Conservation (phyloP, 495 filamentous ascomycete genomes). For the Xylaria acuta region DNA sequence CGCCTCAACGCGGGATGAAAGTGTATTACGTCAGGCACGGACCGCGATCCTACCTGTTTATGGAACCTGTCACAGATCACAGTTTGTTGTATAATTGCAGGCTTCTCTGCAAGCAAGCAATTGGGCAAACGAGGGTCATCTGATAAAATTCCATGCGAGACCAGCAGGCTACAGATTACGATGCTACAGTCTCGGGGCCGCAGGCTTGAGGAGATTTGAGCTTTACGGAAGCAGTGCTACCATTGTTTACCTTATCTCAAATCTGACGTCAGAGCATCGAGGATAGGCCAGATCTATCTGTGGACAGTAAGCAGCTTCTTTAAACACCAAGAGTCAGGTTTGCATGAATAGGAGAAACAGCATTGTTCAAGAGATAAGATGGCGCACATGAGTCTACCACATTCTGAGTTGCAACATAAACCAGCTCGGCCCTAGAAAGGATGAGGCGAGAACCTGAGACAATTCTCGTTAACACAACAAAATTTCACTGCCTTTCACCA, state of each 20-base stretch:
- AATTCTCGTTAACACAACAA: background rate
- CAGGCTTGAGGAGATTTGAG: background rate
- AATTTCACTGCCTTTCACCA: background rate
- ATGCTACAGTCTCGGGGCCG: background rate
- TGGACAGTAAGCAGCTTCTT: background rate
- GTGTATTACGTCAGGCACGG: conserved; percentile 7
- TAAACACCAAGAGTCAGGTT: background rate
- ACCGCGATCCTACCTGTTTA: background rate
- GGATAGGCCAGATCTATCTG: background rate
- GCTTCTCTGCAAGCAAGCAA: background rate
- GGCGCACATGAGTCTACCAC: background rate
- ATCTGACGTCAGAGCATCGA: background rate
- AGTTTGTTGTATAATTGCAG: background rate
- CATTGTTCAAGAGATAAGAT: background rate
- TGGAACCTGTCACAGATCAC: background rate
- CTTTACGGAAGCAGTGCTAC: background rate
- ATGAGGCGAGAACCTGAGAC: background rate
- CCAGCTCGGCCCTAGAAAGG: too few species aligned
- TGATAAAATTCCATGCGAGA: background rate
- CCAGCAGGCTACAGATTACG: background rate
- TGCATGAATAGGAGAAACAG: background rate
- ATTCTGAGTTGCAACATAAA: background rate
- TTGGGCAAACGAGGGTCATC: background rate
- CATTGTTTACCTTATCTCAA: background rate
- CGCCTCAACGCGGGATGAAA: conserved; percentile 2